Base-by-base conservation (phyloP, 2,329 filamentous ascomycete species). In the Colletotrichum sp. region DNA sequence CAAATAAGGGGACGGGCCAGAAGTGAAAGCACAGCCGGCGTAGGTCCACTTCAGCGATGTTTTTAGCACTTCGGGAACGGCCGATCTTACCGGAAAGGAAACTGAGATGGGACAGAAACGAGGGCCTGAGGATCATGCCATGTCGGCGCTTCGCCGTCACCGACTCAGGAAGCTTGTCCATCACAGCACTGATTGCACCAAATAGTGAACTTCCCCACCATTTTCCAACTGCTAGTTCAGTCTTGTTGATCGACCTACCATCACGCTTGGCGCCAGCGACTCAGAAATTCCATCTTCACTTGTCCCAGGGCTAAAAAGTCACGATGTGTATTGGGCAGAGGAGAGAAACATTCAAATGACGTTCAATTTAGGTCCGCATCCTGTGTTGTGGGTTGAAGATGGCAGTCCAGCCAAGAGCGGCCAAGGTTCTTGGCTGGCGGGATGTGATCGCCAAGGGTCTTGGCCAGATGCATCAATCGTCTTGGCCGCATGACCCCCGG, bases 391-490 rank as follows among this genome's bases (percentile, higher is more conserved):
- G 43, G 43, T 51, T 51, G 43, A 21, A 21, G 0, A 51, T 51
- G 43, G 43, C 43, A 51, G n/a, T 51, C 43, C 43, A 51, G 43
- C 43, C 43, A 51, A 51, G 43, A 12, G 43, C 43, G 58, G 68
- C 69, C 63, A 70, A 66, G 69, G 21, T 38, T 43, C 59, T 63
- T 63, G 33, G 64, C 47, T 31, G 29, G 29, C 16, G 15, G 43
- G n/a, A 63, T 63, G 27, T 57, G 54, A 57, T 57, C 43, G 43
- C 43, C 61, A 57, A 70, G 61, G 65, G 18, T 55, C 67, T 70
- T 70, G 67, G 67, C 67, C 43, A 51, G 43, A 0, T 51, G 59
- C 29, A 29, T 24, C 12, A 24, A 58, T 18, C 21, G 33, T 29
- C 64, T 36, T 31, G n/a, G 54, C 27, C 54, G 65, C 27, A 61